Evolutionary conservation across 1,284 basidiomycete species (phyloP).

Genomic region (Ceratobasidium sp.): DNA sequence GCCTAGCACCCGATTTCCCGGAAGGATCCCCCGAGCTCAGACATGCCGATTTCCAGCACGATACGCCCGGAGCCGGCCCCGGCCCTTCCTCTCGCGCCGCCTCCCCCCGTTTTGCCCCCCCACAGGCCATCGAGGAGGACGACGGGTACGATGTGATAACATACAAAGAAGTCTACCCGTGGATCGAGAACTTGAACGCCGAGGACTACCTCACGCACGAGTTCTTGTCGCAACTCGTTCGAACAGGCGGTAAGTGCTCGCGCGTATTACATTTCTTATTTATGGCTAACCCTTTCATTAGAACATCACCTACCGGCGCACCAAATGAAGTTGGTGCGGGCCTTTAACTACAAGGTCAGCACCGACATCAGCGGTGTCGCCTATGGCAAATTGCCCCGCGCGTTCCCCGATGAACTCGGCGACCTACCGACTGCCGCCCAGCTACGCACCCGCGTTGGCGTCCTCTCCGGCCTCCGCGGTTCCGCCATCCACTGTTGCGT

Average conservation of each 20-base stretch:
- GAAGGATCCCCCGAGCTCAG: not conserved
- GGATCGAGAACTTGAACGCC: conserved; percentile 14
- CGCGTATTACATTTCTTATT: not conserved
- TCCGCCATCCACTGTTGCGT: conserved; percentile 46
- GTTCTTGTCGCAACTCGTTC: conserved; percentile 23
- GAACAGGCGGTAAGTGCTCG: conserved; percentile 25
- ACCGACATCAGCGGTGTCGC: conserved; percentile 35
- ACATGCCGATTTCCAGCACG: conserved; percentile 10
- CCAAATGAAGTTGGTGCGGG: conserved; percentile 13
- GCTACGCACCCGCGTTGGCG: conserved; percentile 10
- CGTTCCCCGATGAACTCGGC: conserved; percentile 27
- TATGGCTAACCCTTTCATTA: not conserved
- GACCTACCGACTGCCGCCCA: conserved; percentile 11
- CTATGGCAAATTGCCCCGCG: conserved; percentile 34
- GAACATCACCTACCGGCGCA: conserved; percentile 6
- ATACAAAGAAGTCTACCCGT: not conserved
- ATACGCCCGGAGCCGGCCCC: conserved; percentile 17
- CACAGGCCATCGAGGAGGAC: not conserved
- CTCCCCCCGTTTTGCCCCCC: conserved; percentile 16
- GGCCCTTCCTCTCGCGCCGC: conserved; percentile 5
- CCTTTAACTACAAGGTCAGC: conserved; percentile 44
- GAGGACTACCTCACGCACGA: conserved; percentile 11
- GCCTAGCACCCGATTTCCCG: not conserved
- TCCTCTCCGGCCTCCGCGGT: conserved; percentile 42
- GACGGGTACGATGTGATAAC: not conserved